Percentiles rank a stretch among this genome's conserved stretches.
Conservation (phyloP, 345 rosid species). For the Pugionium dolabratum region DNA sequence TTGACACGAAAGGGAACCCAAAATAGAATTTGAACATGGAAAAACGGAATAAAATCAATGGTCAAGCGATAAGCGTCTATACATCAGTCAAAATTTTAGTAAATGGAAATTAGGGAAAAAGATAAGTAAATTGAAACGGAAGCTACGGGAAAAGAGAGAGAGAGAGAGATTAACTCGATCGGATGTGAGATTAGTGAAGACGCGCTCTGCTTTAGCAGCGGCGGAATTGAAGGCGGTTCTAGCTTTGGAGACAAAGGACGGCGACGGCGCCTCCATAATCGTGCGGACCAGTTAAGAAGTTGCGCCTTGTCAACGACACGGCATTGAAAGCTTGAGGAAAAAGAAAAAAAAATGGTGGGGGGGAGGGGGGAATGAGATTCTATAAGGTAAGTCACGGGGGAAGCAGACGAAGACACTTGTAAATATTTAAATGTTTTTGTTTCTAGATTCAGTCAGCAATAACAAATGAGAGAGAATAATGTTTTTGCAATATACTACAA, state of each 20-base stretch:
- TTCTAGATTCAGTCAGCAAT: background rate
- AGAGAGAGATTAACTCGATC: constrained; percentile 61
- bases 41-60: constrained; percentile 29
- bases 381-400: constrained; percentile 7
- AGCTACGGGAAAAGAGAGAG: constrained; percentile 20
- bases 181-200: constrained; percentile 75
- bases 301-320: constrained; percentile 28
- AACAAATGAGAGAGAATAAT: background rate
- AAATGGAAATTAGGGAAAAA: constrained; percentile 24
- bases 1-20: constrained; percentile 42
- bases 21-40: constrained; percentile 31
- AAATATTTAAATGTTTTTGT: constrained; percentile 13
- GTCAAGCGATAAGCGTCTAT: constrained; percentile 21
- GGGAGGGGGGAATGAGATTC: constrained; percentile 13
- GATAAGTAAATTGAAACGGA: constrained; percentile 6
- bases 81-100: constrained; percentile 43
- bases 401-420: constrained; percentile 32
- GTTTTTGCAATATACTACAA: background rate
- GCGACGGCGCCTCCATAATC: constrained; percentile 58
- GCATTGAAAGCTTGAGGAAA: constrained; percentile 31
- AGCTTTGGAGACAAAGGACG: constrained; percentile 83
- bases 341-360: constrained; percentile 1
- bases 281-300: constrained; percentile 36
- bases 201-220: constrained; percentile 98
- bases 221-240: constrained; percentile 92